Conservation (phyloP, 164 flowering plant species). For the Akebia trifoliata region DNA sequence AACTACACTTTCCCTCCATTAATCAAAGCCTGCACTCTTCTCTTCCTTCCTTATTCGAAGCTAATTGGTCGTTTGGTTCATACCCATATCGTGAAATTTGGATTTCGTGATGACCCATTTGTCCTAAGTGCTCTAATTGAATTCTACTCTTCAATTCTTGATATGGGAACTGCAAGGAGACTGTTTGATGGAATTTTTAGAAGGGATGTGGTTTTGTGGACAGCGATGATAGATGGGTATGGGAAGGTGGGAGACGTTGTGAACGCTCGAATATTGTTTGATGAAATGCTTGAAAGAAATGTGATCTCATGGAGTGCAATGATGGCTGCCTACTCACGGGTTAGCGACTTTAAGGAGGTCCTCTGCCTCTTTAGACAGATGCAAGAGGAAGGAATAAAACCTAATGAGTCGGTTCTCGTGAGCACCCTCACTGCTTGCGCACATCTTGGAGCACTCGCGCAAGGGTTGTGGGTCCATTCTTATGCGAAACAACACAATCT, state of each 20-base stretch:
- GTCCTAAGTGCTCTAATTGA: slow-evolving; percentile 49
- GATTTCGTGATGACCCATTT: slow-evolving; percentile 42
- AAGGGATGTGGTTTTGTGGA: slow-evolving; percentile 66
- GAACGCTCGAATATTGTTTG: slow-evolving; percentile 45
- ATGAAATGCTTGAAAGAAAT: slow-evolving; percentile 55
- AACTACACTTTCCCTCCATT: slow-evolving; percentile 61
- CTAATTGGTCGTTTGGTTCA: slow-evolving; percentile 41
- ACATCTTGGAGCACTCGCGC: slow-evolving; percentile 57
- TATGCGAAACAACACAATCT: slow-evolving; percentile 30
- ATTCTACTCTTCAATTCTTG: slow-evolving; percentile 34
- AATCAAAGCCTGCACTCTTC: slow-evolving; percentile 44
- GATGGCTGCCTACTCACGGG: slow-evolving; percentile 52
- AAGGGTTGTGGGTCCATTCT: slow-evolving; percentile 61
- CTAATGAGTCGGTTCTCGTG: slow-evolving; percentile 55
- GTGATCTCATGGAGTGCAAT: slow-evolving; percentile 61
- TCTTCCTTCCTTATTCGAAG: slow-evolving; percentile 15
- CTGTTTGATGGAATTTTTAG: slow-evolving; percentile 43
- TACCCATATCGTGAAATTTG: slow-evolving; percentile 51
- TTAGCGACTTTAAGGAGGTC: slow-evolving; percentile 46
- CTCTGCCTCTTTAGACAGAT: slow-evolving; percentile 39
- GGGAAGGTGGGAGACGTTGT: slow-evolving; percentile 49
- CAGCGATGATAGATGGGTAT: slow-evolving; percentile 63
- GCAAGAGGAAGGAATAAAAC: slow-evolving; percentile 40
- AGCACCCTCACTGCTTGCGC: slow-evolving; percentile 62
- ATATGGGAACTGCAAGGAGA: slow-evolving; percentile 37